phyloP scores from a whole-genome alignment of 2,329 filamentous ascomycete genomes.

The Colletotrichum lindemuthianum region DNA sequence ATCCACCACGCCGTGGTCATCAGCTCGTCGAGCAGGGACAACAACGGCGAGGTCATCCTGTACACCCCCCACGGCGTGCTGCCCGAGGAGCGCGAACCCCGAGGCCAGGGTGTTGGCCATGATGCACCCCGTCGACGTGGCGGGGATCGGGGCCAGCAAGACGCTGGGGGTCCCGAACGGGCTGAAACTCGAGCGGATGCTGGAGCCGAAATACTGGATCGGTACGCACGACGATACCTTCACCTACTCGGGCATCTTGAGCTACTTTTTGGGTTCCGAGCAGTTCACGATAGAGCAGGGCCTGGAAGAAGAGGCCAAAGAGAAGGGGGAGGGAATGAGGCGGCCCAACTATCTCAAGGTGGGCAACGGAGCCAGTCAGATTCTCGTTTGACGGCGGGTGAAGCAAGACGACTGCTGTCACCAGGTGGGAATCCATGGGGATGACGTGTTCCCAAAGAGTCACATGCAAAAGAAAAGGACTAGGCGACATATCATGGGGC shows the following conservation, averaged over 20 bases:
- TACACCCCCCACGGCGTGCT: constrained; percentile 22
- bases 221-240: not conserved
- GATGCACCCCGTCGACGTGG: constrained; percentile 9
- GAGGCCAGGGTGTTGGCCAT: constrained; percentile 3
- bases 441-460: no score
- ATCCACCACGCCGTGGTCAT: constrained; percentile 13
- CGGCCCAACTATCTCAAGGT: constrained; percentile 2
- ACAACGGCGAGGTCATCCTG: constrained; percentile 6
- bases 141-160: not conserved
- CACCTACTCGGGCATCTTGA: not conserved
- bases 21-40: not conserved
- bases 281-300: not conserved
- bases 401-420: not conserved
- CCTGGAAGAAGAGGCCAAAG: constrained; percentile 6
- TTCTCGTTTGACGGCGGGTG: not conserved
- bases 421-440: no score
- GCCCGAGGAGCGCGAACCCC: not conserved
- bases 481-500: no score
- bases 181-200: not conserved
- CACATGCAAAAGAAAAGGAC: no score
- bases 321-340: not conserved
- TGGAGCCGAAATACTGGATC: not conserved
- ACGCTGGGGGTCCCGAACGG: constrained; percentile 1
- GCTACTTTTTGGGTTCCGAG: not conserved
- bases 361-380: not conserved